These are phyloP conservation scores for Boletellus ananas DNA, from an alignment of 768 basidiomycete genomes.

Conservation along the genomic window DNA sequence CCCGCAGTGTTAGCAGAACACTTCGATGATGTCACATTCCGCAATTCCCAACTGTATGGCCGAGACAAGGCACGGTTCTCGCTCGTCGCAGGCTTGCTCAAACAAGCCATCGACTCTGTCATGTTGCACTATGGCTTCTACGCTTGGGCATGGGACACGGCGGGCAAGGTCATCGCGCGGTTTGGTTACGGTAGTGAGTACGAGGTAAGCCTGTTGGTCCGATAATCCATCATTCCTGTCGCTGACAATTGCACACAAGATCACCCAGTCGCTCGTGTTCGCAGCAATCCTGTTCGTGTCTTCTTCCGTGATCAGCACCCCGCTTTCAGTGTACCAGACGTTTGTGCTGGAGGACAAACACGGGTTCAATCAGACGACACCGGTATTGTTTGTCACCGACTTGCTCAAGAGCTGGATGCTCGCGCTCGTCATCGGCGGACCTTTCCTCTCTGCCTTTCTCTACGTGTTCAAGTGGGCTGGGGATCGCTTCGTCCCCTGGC, in stretches of 20 bases:
- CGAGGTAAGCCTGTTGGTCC: constrained; percentile 45
- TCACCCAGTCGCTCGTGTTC: constrained; percentile 79
- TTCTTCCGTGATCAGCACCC: constrained; percentile 66
- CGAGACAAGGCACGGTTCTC: constrained; percentile 86
- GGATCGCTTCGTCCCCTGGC: constrained; percentile 85
- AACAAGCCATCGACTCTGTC: constrained; percentile 64
- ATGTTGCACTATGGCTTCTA: constrained; percentile 77
- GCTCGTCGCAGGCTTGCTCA: constrained; percentile 68
- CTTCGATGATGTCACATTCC: constrained; percentile 67
- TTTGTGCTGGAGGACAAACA: constrained; percentile 95
- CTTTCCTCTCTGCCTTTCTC: constrained; percentile 84
- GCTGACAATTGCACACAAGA: constrained; percentile 34
- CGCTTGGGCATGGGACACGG: constrained; percentile 75
- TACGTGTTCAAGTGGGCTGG: constrained; percentile 93
- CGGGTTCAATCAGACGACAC: constrained; percentile 95
- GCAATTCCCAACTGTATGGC: constrained; percentile 90
- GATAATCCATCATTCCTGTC: neutral
- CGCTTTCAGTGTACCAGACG: constrained; percentile 78
- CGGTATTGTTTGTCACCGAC: constrained; percentile 70
- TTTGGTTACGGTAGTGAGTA: constrained; percentile 68
- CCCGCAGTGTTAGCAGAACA: constrained; percentile 67
- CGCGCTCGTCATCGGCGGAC: constrained; percentile 69
- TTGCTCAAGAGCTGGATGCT: constrained; percentile 76
- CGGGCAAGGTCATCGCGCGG: constrained; percentile 46
- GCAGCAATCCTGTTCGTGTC: constrained; percentile 61